These are phyloP conservation scores for Suillus subluteus DNA, from an alignment of 768 basidiomycete species.

Conservation along the genomic window DNA sequence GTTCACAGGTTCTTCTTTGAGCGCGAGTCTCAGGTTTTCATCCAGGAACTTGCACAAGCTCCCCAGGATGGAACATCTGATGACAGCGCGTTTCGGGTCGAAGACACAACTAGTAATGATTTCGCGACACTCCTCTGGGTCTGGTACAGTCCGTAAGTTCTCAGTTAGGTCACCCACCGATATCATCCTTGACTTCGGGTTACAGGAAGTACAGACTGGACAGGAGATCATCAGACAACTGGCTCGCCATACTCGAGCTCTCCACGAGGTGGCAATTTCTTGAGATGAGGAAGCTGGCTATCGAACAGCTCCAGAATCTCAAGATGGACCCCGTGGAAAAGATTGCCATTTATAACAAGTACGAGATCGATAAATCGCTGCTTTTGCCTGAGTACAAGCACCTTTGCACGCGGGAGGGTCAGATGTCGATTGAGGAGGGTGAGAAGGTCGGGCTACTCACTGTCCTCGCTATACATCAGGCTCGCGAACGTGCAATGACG, in stretches of 20 bases:
- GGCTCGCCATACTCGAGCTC: slow-evolving; percentile 58
- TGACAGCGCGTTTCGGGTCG: slow-evolving; percentile 13
- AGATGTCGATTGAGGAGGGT: slow-evolving; percentile 60
- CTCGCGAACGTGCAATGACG: slow-evolving; percentile 49
- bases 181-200: background rate
- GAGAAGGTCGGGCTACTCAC: slow-evolving; percentile 58
- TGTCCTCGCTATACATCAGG: slow-evolving; percentile 52
- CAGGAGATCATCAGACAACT: slow-evolving; percentile 51
- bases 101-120: slow-evolving; percentile 35
- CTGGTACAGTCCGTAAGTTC: slow-evolving; percentile 56
- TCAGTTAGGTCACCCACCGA: background rate
- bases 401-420: slow-evolving; percentile 53
- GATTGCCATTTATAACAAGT: slow-evolving; percentile 59
- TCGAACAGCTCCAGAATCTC: slow-evolving; percentile 57
- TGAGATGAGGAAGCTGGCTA: slow-evolving; percentile 51
- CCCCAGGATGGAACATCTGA: slow-evolving; percentile 1
- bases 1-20: slow-evolving; percentile 43
- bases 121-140: slow-evolving; percentile 57
- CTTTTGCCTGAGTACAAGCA: slow-evolving; percentile 55
- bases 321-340: slow-evolving; percentile 52
- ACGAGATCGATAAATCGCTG: slow-evolving; percentile 49
- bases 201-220: slow-evolving; percentile 45
- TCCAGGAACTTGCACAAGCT: slow-evolving; percentile 22
- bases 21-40: slow-evolving; percentile 38
- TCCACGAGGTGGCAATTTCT: slow-evolving; percentile 58